These are phyloP conservation scores for Aristolochia contorta DNA, from an alignment of 164 flowering plant genomes.

Conservation along the genomic window DNA sequence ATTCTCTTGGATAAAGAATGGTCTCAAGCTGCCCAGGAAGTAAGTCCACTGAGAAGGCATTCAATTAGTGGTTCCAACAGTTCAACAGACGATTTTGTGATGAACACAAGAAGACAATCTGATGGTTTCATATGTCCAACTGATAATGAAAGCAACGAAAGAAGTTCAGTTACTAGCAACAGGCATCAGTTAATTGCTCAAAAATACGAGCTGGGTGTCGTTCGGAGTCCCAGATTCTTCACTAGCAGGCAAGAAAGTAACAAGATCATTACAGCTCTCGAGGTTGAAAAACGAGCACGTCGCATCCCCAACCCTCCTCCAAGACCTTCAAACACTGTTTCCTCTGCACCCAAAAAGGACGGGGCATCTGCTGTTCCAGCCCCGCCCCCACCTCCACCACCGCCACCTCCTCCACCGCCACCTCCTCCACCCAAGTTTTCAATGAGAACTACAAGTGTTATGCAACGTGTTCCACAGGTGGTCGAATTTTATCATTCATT, in stretches of 20 bases:
- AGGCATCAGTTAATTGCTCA: slow-evolving; percentile 17
- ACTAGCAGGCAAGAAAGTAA: slow-evolving; percentile 26
- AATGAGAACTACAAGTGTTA: slow-evolving; percentile 28
- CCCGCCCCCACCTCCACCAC: slow-evolving; percentile 70
- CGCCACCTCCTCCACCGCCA: slow-evolving; percentile 84
- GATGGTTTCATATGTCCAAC: slow-evolving; percentile 49
- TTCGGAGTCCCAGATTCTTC: slow-evolving; percentile 26
- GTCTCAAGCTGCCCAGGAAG: slow-evolving; percentile 31
- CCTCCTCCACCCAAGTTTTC: slow-evolving; percentile 59
- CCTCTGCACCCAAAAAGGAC: slow-evolving; percentile 29
- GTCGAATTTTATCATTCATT: slow-evolving; percentile 91
- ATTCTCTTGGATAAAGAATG: slow-evolving; percentile 25
- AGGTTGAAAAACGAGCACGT: slow-evolving; percentile 62
- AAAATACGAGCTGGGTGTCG: slow-evolving; percentile 25
- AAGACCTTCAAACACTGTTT: slow-evolving; percentile 43
- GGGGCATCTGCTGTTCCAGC: slow-evolving; percentile 20
- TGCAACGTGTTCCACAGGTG: slow-evolving; percentile 85
- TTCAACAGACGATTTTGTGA: slow-evolving; percentile 32
- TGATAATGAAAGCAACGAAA: slow-evolving; percentile 29
- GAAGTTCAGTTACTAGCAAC: background rate
- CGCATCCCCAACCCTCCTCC: slow-evolving; percentile 89
- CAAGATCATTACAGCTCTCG: slow-evolving; percentile 28
- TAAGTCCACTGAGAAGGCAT: slow-evolving; percentile 55
- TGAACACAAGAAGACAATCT: slow-evolving; percentile 60
- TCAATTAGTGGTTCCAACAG: slow-evolving; percentile 68